Percentiles rank a stretch among this genome's conserved stretches.
Conservation (phyloP, 345 rosid genomes). For the Rhizophora mangle region DNA sequence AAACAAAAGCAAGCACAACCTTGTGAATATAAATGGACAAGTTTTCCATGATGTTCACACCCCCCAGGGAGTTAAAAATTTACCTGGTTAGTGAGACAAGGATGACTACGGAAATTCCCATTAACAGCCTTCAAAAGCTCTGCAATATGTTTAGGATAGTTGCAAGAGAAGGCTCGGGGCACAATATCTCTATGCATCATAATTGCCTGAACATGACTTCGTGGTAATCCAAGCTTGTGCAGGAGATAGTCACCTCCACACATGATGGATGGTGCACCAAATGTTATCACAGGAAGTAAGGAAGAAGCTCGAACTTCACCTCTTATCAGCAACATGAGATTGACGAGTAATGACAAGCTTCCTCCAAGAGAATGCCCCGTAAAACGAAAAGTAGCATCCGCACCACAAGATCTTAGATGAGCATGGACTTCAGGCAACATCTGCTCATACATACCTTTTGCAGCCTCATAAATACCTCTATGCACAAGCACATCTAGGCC, state of each 20-base stretch:
- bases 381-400: slow-evolving; percentile 69
- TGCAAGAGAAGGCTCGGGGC: slow-evolving; percentile 95
- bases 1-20: slow-evolving; percentile 1
- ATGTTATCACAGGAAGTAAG: slow-evolving; percentile 86
- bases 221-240: slow-evolving; percentile 71
- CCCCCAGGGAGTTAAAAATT: not conserved
- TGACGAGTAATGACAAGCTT: slow-evolving; percentile 79
- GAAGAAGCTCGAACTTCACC: slow-evolving; percentile 72
- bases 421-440: slow-evolving; percentile 81
- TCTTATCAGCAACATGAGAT: slow-evolving; percentile 79
- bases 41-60: not conserved
- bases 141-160: slow-evolving; percentile 72
- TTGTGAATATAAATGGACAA: slow-evolving; percentile 3
- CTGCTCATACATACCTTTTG: slow-evolving; percentile 87
- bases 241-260: slow-evolving; percentile 90
- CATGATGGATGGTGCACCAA: slow-evolving; percentile 92
- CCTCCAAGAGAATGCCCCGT: slow-evolving; percentile 98
- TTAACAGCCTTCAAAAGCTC: slow-evolving; percentile 85
- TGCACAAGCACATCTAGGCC: slow-evolving; percentile 79
- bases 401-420: slow-evolving; percentile 64
- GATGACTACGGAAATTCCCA: slow-evolving; percentile 75
- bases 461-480: slow-evolving; percentile 98
- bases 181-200: slow-evolving; percentile 94
- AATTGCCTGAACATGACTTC: slow-evolving; percentile 63
- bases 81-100: slow-evolving; percentile 85